Evolutionary conservation across 2,329 filamentous ascomycete genomes (phyloP).

Genomic region (Trichoderma semiorbis): DNA sequence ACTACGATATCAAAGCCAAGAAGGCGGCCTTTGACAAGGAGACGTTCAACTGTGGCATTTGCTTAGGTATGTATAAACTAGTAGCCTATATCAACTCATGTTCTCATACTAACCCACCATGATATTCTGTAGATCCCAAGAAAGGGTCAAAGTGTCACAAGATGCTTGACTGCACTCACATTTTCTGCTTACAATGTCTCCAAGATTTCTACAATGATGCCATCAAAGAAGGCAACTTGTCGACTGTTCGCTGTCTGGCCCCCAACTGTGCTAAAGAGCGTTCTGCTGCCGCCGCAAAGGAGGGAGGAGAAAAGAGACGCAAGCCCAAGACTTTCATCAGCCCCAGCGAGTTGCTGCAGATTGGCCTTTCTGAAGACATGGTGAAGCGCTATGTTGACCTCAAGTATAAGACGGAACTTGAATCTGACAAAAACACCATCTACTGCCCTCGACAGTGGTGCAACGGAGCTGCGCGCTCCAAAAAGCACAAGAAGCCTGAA

Average conservation of each 20-base stretch:
- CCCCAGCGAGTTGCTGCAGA: conserved; percentile 79
- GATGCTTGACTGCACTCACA: conserved; percentile 79
- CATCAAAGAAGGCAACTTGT: conserved; percentile 80
- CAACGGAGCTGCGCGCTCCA: conserved; percentile 78
- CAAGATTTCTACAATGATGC: conserved; percentile 87
- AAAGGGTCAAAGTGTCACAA: conserved; percentile 79
- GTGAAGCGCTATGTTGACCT: conserved; percentile 85
- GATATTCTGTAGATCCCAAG: conserved; percentile 66
- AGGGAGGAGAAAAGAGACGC: conserved; percentile 26
- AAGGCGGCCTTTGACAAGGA: conserved; percentile 73
- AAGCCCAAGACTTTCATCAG: conserved; percentile 68
- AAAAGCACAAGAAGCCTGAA: conserved; percentile 67
- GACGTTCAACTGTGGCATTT: conserved; percentile 86
- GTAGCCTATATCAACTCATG: too few relatives aligned
- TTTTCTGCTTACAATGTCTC: conserved; percentile 86
- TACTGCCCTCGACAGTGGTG: conserved; percentile 94
- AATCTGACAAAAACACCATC: conserved; percentile 85
- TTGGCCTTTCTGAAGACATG: conserved; percentile 64
- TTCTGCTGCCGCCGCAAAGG: conserved; percentile 26
- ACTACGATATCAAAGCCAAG: conserved; percentile 73
- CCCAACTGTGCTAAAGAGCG: conserved; percentile 72
- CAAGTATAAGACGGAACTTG: conserved; percentile 89
- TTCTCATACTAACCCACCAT: conserved; percentile 21
- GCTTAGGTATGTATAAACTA: conserved; percentile 52
- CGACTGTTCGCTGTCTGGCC: conserved; percentile 73